Evolutionary conservation across 257 asterid genomes (phyloP), one percentile per base, ranked within the genome.

Genomic region (Solanum bulbocastanum): DNA sequence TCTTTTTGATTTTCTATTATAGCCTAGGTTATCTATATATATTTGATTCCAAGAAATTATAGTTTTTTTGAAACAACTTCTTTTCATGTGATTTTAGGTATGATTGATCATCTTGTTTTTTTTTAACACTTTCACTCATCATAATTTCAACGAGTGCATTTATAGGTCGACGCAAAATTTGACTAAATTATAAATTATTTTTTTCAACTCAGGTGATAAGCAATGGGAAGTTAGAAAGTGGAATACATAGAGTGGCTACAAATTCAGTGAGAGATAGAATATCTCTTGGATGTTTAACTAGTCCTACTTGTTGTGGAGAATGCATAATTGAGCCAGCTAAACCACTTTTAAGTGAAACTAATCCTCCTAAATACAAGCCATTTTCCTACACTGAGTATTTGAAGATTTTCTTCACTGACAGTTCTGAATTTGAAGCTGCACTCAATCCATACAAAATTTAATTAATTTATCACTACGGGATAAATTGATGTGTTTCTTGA

Each of bases 221-320:
- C 62, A 86, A 86, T 16, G 88, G 88, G 68, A 86, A 73, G 39
- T 25, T 74, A 37, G 66, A 11, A 49, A 74, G 62, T 25, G 88
- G 74, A 14, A 10, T 5, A 44, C 88, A 86, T n/a, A 68, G 88
- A 56, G 88, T 86, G 49, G 84, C 79, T 18, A 86, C 88, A 20
- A 86, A 86, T 72, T 46, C 72, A 86, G 27, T 10, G 25, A 16
- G 46, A 15, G 46, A 73, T 4, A 73, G 81, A 35, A 73, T 73
- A 73, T 73, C 46, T 73, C 4, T 73, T 73, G 81, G 81, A 10
- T 73, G 81, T n/a, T 73, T 73, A 18, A 73, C 44, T 3, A 18
- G 81, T 35, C 81, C 27, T 16, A 5, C 11, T 8, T 46, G 66
- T 32, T 5, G 12, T 73, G 68, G 33, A 66, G 8, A 66, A 33